Conservation (phyloP, 2,329 filamentous ascomycete genomes). For the Cladophialophora immunda region DNA sequence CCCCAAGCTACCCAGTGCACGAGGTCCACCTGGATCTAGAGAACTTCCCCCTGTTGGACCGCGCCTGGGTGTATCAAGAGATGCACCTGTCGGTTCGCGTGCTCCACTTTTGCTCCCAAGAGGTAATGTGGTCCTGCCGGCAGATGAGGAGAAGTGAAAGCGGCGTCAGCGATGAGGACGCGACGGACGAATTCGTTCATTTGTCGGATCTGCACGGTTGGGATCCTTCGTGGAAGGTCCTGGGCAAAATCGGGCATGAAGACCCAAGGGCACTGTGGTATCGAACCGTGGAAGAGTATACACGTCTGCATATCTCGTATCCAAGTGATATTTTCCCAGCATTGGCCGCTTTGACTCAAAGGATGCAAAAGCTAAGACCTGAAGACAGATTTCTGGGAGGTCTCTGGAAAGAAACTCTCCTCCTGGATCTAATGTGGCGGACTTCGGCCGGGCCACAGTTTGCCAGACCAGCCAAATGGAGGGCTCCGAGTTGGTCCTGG, state of each 20-base stretch:
- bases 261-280: background rate
- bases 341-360: background rate
- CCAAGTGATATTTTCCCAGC: background rate
- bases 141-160: constrained; percentile 1
- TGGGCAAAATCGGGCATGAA: background rate
- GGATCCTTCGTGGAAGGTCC: background rate
- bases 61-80: constrained; percentile 1
- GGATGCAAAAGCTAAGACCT: background rate
- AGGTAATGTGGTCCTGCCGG: background rate
- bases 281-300: constrained; percentile 1
- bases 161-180: background rate
- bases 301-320: background rate
- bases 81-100: background rate
- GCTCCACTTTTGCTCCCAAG: background rate
- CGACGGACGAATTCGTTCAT: background rate
- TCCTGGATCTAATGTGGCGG: background rate
- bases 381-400: background rate
- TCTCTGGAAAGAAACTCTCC: background rate
- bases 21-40: background rate
- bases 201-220: background rate
- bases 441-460: background rate
- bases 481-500: constrained; percentile 1
- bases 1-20: background rate
- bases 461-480: background rate
- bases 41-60: background rate